Evolutionary conservation across 768 basidiomycete species (phyloP), one percentile per base, ranked within the genome.

Genomic region (Rhizopogon roseolus): DNA sequence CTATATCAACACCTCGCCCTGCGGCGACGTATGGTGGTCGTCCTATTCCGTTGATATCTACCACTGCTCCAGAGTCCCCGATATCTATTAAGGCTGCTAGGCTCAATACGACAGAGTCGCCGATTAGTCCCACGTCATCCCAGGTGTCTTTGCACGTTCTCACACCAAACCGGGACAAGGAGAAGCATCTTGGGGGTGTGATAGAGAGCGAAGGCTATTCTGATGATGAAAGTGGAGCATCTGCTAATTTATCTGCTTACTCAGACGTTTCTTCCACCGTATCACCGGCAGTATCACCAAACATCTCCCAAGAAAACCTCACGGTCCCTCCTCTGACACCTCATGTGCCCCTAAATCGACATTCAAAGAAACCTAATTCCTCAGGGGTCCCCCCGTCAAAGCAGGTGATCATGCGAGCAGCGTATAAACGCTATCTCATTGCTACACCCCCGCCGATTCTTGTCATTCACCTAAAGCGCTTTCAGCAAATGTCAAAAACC

Each of bases 371-470:
- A 56, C 63, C 8, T 78, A 82, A 60, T 37, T 54, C 58, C 8
- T 59, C 64, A 0, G 63, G 63, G 0, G 57, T 76, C 3, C 72
- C 75, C 14, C 73, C 68, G 36, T 69, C 71, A 17, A 75, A 78
- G 54, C 90, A 89, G 34, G 85, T 84, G 48, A 76, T 96, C 44
- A 78, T 89, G 71, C 83, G 91, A 1, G 79, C 90, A 1, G 92
- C 93, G 4, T 93, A 92, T 73, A 98, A 98, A 70, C 89, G 95
- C 11, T 98, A 97, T 70, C 84, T 98, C 55, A 90, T 98, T 66
- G 82, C 86, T 14, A 78, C 77, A 0, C 85, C 89, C 1, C 95
- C 95, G 0, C 91, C 93, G 0, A 80, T 97, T 32, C 81, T 98
- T 53, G 90, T 95, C 49, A 81, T 98, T 55, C 95, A 98, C 61